A percentile compares a stretch with the other conserved stretches of the same genome.
These are phyloP conservation scores for Sporothrix brasiliensis DNA, from an alignment of 2,329 filamentous ascomycete genomes.

Conservation along the genomic window DNA sequence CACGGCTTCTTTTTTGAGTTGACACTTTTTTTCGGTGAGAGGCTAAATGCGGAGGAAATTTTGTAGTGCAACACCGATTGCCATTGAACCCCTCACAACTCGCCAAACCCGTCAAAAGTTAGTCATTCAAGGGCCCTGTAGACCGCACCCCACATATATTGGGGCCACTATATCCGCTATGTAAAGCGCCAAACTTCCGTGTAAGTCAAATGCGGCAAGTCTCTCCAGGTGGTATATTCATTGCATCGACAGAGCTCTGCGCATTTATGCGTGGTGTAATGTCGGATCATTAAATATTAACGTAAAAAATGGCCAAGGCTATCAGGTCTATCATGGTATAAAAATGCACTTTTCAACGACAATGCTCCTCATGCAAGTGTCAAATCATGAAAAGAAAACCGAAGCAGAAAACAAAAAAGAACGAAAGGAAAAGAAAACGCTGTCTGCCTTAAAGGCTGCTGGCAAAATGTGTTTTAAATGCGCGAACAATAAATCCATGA, in stretches of 20 bases:
- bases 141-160: conserved; percentile 4
- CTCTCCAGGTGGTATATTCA: not conserved
- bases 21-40: conserved; percentile 17
- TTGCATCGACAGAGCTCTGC: not conserved
- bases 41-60: conserved; percentile 23
- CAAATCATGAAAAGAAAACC: not conserved
- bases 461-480: not conserved
- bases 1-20: conserved; percentile 1
- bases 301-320: not conserved
- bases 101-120: not conserved
- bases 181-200: not conserved
- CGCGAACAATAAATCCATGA: not conserved
- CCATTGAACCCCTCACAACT: conserved; percentile 27
- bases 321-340: conserved; percentile 23
- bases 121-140: conserved; percentile 23
- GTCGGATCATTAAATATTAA: not conserved
- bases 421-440: not conserved
- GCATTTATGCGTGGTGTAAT: not conserved
- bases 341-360: not conserved
- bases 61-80: conserved; percentile 21
- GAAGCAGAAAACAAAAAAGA: not conserved
- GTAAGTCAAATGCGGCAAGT: conserved; percentile 6
- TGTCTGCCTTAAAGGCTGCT: not conserved
- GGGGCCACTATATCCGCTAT: not conserved
- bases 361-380: not conserved